Base-by-base conservation (phyloP, 2,329 filamentous ascomycete genomes). In the Pleoardoris graminearum region DNA sequence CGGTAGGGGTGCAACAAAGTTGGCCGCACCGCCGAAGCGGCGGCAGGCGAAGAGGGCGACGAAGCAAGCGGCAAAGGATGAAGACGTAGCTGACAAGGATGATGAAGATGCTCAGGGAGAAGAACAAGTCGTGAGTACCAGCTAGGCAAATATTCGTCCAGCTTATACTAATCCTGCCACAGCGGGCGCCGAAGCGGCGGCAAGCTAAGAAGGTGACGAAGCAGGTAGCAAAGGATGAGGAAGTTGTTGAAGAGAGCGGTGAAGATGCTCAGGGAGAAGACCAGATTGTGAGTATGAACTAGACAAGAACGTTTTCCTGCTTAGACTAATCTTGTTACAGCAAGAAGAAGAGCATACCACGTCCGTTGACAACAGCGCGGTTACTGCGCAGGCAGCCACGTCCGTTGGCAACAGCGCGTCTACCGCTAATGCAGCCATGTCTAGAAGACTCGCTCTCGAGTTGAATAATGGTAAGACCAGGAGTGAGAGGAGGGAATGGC, bases 391-490 rank as follows among this genome's bases (percentile, higher is more conserved):
- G n/a, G n/a, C n/a, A n/a, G n/a, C n/a, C n/a, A n/a, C n/a, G 25
- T 27, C 5, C 25, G 10, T 27, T 27, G 25, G 6, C 5, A 12
- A 19, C n/a, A 1, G 14, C 19, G 14, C 27, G 8, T 5, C 27
- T 3, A 6, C 7, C 14, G 14, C 21, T 8, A 6, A 16, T 22
- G 7, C 23, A 17, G 16, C 4, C 14, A 27, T 10, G 14, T 33
- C 44, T 17, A 14, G 4, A 7, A 22, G 22, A 8, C 19, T 17
- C 17, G 3, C 41, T n/a, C 27, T 50, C 3, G 45, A 56, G 12
- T n/a, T 53, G 4, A 39, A 11, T 30, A 56, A 59, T 25, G 56
- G 53, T 27, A 59, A 56, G 46, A 58, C 55, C 2, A 43, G 55
- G 3, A 30, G 50, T 2, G 55, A 58, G 7, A 27, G n/a, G 11